Percentiles rank a stretch among this genome's conserved stretches.
phyloP scores from a whole-genome alignment of 768 basidiomycete species.

The Trametes cubensis region DNA sequence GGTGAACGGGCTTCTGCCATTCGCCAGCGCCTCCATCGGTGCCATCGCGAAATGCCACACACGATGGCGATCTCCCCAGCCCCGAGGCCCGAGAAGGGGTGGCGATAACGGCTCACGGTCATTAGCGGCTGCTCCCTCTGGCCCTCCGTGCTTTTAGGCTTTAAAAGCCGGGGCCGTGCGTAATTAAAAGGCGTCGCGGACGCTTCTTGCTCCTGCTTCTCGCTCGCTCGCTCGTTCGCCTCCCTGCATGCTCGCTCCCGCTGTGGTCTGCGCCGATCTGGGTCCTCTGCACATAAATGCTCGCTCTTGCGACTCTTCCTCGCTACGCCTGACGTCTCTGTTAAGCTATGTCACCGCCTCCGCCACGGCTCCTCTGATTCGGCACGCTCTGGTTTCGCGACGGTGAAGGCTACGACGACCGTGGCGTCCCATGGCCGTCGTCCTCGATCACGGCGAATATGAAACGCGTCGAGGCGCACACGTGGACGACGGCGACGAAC shows the following conservation, averaged over 20 bases:
- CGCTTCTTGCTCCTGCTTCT: neutral
- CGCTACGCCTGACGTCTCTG: no score
- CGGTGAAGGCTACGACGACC: neutral
- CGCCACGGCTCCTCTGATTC: no score
- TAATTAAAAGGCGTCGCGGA: neutral
- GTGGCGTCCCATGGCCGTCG: neutral
- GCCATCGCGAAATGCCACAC: conserved; percentile 4
- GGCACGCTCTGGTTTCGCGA: neutral
- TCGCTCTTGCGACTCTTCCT: neutral
- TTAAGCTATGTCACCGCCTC: no score
- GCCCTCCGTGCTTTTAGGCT: no score
- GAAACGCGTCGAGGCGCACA: neutral
- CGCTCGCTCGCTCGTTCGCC: neutral
- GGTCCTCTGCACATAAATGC: neutral
- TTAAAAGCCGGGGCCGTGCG: neutral
- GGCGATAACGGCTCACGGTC: neutral
- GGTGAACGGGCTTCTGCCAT: neutral
- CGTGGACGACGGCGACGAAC: neutral
- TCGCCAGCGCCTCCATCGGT: neutral
- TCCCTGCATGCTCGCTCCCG: neutral
- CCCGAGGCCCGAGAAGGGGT: neutral
- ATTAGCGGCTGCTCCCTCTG: neutral
- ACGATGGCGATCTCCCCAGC: neutral
- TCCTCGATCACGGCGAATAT: neutral
- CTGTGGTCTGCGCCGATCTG: neutral